Base-by-base conservation (phyloP, 345 rosid species). In the Sapria himalayana region DNA sequence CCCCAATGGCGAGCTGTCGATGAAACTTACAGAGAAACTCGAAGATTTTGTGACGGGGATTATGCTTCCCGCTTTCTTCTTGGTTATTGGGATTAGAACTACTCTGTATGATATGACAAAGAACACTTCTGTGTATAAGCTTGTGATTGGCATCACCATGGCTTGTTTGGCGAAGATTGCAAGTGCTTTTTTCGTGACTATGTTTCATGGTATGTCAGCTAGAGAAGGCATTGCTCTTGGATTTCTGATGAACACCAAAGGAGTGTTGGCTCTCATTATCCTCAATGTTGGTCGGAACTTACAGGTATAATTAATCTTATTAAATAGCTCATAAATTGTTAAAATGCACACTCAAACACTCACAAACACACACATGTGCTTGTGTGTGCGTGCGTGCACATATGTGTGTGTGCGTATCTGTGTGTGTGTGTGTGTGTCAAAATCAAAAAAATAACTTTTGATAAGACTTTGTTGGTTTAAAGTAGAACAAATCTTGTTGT, bases 241-340 rank as follows among this genome's bases (percentile, higher is more conserved):
- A 4, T 44, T 58, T 4, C 70, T 79, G 29, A 67, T 75, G 81
- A 79, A 75, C 65, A 67, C 78, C 10, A 75, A 76, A 50, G 92
- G 92, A 7, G 55, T 72, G 14, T 27, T 72, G 55, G 59, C 74
- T 8, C 35, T 79, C 15, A 58, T 79, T 4, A 12, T 65, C 35
- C 37, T 79, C 15, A 70, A 73, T 24, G 40, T 58, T 1, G 85
- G 72, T 15, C 67, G 76, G 15, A 58, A 67, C 46, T 43, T 29
- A 13, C 7, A 40, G 66, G 91, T 69, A 54, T 2, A 18, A 4
- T 11, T 24, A 22, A 11, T 9, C 7, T 7, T 42, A 15, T 42
- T 25, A 2, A 29, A n/a, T n/a, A n/a, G n/a, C n/a, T n/a, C n/a
- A n/a, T n/a, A n/a, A n/a, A n/a, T n/a, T n/a, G n/a, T n/a, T n/a